Evolutionary conservation across 139 green algal genomes (phyloP).

Genomic region (Tetraselmis striata): DNA sequence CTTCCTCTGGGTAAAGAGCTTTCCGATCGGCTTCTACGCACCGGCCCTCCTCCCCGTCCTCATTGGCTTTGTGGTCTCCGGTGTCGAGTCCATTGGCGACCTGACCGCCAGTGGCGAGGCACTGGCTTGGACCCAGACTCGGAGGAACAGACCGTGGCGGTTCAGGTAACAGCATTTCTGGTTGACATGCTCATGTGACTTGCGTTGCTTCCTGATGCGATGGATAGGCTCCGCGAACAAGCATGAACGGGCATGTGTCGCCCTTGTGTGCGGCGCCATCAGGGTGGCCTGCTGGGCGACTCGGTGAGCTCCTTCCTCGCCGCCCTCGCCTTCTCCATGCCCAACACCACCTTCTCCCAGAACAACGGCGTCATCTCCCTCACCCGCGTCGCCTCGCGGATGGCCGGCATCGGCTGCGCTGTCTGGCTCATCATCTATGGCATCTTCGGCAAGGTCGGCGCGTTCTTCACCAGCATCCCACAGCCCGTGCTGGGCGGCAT

Average conservation of each 20-base stretch:
- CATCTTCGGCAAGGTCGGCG: slow-evolving; percentile 18
- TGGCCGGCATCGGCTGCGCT: slow-evolving; percentile 13
- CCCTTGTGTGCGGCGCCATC: too few species aligned
- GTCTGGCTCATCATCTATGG: slow-evolving; percentile 31
- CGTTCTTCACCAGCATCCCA: slow-evolving; percentile 19
- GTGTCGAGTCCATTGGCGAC: slow-evolving; percentile 9
- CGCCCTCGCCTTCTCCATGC: slow-evolving; percentile 3
- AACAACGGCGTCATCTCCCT: slow-evolving; percentile 80
- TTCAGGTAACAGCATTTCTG: too few species aligned
- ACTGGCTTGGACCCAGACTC: neutral
- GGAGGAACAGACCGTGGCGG: neutral
- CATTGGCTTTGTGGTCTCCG: slow-evolving; percentile 25
- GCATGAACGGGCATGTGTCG: too few species aligned
- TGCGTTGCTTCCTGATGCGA: too few species aligned
- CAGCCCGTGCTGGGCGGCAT: slow-evolving; percentile 65
- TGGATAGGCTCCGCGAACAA: too few species aligned
- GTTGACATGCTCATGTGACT: too few species aligned
- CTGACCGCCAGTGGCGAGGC: slow-evolving; percentile 1
- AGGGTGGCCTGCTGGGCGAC: slow-evolving; percentile 2
- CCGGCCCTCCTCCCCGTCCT: slow-evolving; percentile 47
- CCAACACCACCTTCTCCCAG: slow-evolving; percentile 26
- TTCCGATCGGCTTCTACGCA: slow-evolving; percentile 54
- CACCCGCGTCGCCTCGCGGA: slow-evolving; percentile 10
- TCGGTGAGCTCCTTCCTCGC: neutral
- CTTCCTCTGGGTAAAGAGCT: slow-evolving; percentile 71